A percentile compares a stretch with the other conserved stretches of the same genome.
These are phyloP conservation scores for Suillus luteus DNA, from an alignment of 768 basidiomycete species.

Conservation along the genomic window DNA sequence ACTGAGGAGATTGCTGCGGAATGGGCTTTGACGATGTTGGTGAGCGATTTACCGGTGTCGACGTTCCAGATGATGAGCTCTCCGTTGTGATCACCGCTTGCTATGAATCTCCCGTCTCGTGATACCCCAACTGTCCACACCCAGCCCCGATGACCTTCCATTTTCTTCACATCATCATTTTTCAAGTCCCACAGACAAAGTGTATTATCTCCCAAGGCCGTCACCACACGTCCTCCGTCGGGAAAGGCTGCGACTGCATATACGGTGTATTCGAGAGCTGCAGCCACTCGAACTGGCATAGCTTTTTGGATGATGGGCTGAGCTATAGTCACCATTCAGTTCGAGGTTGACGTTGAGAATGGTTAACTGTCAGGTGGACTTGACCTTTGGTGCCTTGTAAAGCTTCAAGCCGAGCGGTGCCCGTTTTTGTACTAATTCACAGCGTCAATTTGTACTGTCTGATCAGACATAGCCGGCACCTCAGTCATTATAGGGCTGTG, in stretches of 20 bases:
- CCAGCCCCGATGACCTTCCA: not conserved
- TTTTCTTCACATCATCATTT: not conserved
- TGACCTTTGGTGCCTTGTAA: no score
- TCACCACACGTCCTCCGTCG: not conserved
- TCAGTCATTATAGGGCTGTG: no score
- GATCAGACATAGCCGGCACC: no score
- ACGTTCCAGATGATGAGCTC: not conserved
- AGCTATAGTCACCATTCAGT: not conserved
- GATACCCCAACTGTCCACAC: not conserved
- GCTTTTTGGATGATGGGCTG: not conserved
- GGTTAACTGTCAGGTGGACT: not conserved
- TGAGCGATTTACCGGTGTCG: not conserved
- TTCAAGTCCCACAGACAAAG: conserved; percentile 6
- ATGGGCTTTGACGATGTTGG: not conserved
- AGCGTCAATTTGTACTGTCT: no score
- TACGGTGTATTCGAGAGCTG: not conserved
- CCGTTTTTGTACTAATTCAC: no score
- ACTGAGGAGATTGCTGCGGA: not conserved
- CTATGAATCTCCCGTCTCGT: not conserved
- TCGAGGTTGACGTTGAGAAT: not conserved
- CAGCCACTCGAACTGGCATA: not conserved
- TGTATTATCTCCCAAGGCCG: not conserved
- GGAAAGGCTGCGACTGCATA: not conserved
- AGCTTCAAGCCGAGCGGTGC: no score
- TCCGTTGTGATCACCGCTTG: not conserved